A percentile compares a stretch with the other conserved stretches of the same genome.
Evolutionary conservation across 305 asterid species (phyloP).

Genomic region (Salvia sclarea): DNA sequence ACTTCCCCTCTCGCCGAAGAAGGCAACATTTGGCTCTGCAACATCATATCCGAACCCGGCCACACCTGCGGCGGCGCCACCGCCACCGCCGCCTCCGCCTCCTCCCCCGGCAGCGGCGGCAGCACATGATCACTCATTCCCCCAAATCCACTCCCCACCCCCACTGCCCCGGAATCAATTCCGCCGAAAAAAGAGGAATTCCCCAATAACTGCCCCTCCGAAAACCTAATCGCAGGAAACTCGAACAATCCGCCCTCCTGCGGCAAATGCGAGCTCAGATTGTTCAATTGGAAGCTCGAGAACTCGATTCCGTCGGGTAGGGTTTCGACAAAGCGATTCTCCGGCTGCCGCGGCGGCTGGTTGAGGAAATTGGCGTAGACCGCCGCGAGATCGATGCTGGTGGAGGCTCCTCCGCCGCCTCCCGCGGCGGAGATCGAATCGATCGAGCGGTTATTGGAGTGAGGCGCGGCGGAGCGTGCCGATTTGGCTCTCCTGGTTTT

Average conservation of each 20-base stretch:
- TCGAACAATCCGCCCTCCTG: slow-evolving; percentile 32
- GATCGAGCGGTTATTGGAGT: slow-evolving; percentile 13
- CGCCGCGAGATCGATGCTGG: slow-evolving; percentile 56
- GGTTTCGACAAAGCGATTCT: slow-evolving; percentile 1
- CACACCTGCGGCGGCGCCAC: slow-evolving; percentile 24
- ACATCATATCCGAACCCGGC: slow-evolving; percentile 37
- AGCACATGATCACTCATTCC: slow-evolving; percentile 22
- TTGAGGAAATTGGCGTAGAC: slow-evolving; percentile 65
- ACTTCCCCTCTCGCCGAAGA: neutral
- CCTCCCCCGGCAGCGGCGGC: slow-evolving; percentile 55
- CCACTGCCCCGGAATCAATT: too few species aligned
- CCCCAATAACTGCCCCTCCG: slow-evolving; percentile 20
- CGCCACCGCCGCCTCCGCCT: slow-evolving; percentile 22
- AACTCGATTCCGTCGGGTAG: slow-evolving; percentile 30
- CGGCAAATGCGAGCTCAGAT: slow-evolving; percentile 13
- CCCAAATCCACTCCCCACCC: slow-evolving; percentile 18
- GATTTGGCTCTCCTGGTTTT: slow-evolving; percentile 48
- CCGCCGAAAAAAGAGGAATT: slow-evolving; percentile 24
- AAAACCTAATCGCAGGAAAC: slow-evolving; percentile 18
- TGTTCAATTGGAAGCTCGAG: slow-evolving; percentile 15
- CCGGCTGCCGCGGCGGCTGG: slow-evolving; percentile 26
- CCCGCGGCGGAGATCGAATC: neutral
- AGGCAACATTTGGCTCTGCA: slow-evolving; percentile 28
- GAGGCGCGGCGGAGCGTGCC: slow-evolving; percentile 22
- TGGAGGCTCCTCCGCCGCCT: neutral